Evolutionary conservation across 164 flowering plant species (phyloP).

Genomic region (Cinnamomum chago): DNA sequence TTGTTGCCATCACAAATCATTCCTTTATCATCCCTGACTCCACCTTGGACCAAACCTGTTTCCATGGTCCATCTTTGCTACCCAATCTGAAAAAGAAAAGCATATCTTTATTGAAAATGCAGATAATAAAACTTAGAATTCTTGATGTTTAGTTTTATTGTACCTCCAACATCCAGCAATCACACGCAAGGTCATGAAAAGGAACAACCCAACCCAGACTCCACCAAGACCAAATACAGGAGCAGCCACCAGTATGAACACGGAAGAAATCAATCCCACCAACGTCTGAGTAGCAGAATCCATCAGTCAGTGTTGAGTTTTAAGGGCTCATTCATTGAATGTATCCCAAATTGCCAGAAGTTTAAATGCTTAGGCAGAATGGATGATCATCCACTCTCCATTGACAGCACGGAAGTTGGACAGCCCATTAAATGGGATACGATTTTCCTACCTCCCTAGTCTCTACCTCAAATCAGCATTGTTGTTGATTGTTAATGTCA

Average conservation of each 20-base stretch:
- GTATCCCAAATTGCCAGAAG: not conserved
- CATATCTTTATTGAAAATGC: not conserved
- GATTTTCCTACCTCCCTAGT: not conserved
- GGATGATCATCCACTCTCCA: not conserved
- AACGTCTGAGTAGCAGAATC: slow-evolving; percentile 40
- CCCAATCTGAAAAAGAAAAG: slow-evolving; percentile 43
- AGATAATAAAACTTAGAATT: not conserved
- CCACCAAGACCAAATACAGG: slow-evolving; percentile 79
- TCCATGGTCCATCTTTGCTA: slow-evolving; percentile 76
- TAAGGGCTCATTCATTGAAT: not conserved
- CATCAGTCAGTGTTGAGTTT: not conserved
- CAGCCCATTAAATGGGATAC: not conserved
- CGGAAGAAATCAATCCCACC: slow-evolving; percentile 60
- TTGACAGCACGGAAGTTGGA: not conserved
- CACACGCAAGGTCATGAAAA: slow-evolving; percentile 88
- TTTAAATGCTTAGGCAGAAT: not conserved
- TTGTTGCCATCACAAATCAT: slow-evolving; percentile 17
- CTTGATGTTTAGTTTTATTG: not conserved
- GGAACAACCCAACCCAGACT: slow-evolving; percentile 85
- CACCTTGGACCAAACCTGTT: slow-evolving; percentile 39
- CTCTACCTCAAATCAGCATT: not conserved
- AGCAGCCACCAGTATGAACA: slow-evolving; percentile 58
- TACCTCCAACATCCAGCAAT: slow-evolving; percentile 87
- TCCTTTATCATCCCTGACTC: slow-evolving; percentile 22
- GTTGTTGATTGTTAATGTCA: too few relatives aligned